Percentiles rank a stretch among this genome's conserved stretches.
These are phyloP conservation scores for Posidonia oceanica DNA, from an alignment of 116 monocot genomes.

Conservation along the genomic window DNA sequence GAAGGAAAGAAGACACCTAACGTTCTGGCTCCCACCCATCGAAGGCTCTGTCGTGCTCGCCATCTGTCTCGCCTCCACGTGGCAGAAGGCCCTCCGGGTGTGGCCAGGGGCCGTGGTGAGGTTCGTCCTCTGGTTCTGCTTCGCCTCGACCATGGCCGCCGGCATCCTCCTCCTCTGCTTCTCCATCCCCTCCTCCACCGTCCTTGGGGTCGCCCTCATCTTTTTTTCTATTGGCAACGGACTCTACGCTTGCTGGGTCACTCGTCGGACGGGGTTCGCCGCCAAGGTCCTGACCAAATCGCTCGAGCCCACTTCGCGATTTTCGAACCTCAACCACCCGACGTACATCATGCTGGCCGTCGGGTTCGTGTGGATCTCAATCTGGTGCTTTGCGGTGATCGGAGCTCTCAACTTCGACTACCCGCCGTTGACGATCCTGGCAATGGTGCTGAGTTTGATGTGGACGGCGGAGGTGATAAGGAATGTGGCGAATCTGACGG, in stretches of 20 bases:
- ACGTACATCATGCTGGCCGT: conserved; percentile 54
- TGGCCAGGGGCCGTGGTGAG: conserved; percentile 50
- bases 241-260: conserved; percentile 85
- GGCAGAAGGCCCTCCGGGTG: conserved; percentile 66
- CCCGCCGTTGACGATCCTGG: conserved; percentile 56
- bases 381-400: conserved; percentile 91
- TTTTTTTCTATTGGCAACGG: conserved; percentile 59
- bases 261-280: conserved; percentile 53
- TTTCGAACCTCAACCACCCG: conserved; percentile 62
- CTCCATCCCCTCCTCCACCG: conserved; percentile 50
- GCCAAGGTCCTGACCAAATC: conserved; percentile 37
- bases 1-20: conserved; percentile 33
- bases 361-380: conserved; percentile 72
- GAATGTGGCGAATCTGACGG: conserved; percentile 80
- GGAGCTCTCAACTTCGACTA: conserved; percentile 74
- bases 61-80: conserved; percentile 66
- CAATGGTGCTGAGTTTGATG: conserved; percentile 59
- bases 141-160: conserved; percentile 48
- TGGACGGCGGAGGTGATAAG: conserved; percentile 98
- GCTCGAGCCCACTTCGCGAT: conserved; percentile 45
- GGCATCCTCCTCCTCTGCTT: conserved; percentile 75
- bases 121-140: conserved; percentile 71
- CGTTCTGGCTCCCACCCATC: conserved; percentile 76
- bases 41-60: conserved; percentile 45
- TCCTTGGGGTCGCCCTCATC: conserved; percentile 42